A percentile compares a stretch with the other conserved stretches of the same genome.
phyloP scores from a whole-genome alignment of 805 yeast species.

The Candida chilensis region DNA sequence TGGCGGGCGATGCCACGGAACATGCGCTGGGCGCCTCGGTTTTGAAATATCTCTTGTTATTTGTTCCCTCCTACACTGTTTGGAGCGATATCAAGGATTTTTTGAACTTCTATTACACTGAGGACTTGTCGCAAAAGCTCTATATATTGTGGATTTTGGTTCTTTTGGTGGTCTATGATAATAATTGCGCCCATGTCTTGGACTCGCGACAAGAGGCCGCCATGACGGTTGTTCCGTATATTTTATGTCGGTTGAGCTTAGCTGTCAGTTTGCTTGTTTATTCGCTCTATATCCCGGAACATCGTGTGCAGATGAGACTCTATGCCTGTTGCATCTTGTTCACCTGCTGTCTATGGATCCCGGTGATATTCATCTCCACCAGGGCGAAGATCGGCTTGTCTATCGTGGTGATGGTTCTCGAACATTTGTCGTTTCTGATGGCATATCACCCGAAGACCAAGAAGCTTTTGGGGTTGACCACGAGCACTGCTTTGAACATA shows the following conservation, averaged over 20 bases:
- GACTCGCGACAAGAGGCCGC: conserved; percentile 28
- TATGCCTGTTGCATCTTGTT: conserved; percentile 20
- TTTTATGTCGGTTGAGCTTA: conserved; percentile 33
- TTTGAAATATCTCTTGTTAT: conserved; percentile 37
- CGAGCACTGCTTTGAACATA: conserved; percentile 53
- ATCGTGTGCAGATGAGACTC: conserved; percentile 37
- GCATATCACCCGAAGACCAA: conserved; percentile 41
- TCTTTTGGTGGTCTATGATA: conserved; percentile 41
- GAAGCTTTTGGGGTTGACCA: conserved; percentile 25
- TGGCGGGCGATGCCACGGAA: conserved; percentile 45
- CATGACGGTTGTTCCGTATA: conserved; percentile 35
- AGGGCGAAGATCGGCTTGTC: conserved; percentile 38
- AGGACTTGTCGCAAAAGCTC: conserved; percentile 45
- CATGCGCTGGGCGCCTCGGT: conserved; percentile 38
- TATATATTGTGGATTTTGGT: conserved; percentile 45
- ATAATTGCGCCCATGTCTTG: conserved; percentile 30
- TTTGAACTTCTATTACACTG: conserved; percentile 54
- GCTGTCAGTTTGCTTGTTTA: conserved; percentile 22
- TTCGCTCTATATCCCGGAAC: conserved; percentile 38
- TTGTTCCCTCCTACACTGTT: conserved; percentile 51
- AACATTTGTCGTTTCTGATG: conserved; percentile 23
- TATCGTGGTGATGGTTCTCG: conserved; percentile 27
- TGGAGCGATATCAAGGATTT: conserved; percentile 61
- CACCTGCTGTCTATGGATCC: conserved; percentile 37
- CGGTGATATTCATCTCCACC: conserved; percentile 38